phyloP scores from a whole-genome alignment of 1,284 basidiomycete genomes.

The Fereydounia khargensis region DNA sequence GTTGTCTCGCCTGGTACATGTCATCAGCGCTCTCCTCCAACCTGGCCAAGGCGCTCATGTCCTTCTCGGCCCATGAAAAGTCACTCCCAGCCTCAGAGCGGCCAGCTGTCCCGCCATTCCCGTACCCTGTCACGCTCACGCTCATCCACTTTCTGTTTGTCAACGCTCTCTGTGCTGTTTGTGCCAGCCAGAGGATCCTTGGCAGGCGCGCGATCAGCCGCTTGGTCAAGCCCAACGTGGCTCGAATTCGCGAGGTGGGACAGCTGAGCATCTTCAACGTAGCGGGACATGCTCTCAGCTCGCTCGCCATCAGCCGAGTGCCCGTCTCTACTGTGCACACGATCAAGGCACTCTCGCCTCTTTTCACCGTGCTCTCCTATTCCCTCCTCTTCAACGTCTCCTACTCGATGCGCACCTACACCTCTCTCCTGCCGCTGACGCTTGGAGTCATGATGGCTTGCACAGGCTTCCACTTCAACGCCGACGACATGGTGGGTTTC shows the following conservation, averaged over 20 bases:
- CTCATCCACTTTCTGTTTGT: conserved; percentile 96
- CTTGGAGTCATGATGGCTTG: conserved; percentile 96
- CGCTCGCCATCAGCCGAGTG: conserved; percentile 91
- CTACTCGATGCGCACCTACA: conserved; percentile 86
- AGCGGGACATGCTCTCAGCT: conserved; percentile 94
- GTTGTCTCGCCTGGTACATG: conserved; percentile 55
- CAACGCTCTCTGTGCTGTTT: conserved; percentile 74
- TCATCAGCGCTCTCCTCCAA: conserved; percentile 84
- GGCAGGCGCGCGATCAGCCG: conserved; percentile 32
- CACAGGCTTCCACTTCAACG: conserved; percentile 85
- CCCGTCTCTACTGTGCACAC: conserved; percentile 95
- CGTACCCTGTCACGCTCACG: conserved; percentile 87
- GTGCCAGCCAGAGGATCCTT: conserved; percentile 29
- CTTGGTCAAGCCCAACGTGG: conserved; percentile 65
- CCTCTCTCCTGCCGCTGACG: conserved; percentile 90
- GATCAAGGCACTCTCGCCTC: conserved; percentile 81
- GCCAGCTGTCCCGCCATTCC: conserved; percentile 67
- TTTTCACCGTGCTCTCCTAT: conserved; percentile 95
- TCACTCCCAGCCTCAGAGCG: background rate
- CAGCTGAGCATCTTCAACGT: conserved; percentile 90
- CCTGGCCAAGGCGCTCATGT: conserved; percentile 80
- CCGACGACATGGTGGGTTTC: conserved; percentile 52
- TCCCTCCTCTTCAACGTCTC: conserved; percentile 86
- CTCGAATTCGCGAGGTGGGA: conserved; percentile 74
- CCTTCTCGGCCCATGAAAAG: conserved; percentile 2